Evolutionary conservation across 306 rosid species (phyloP).

Genomic region (Castanea sativa): DNA sequence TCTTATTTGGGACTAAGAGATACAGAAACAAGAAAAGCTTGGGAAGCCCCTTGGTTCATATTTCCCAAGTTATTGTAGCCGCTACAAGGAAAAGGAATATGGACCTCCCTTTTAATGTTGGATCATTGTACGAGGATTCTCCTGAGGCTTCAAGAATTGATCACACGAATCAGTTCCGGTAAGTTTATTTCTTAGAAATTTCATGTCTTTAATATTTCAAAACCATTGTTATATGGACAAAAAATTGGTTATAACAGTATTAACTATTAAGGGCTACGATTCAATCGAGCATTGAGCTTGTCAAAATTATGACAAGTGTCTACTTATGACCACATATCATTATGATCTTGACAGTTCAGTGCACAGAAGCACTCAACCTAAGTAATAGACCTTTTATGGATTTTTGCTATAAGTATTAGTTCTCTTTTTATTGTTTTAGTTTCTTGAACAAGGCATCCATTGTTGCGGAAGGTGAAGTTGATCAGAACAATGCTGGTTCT

Average conservation of each 20-base stretch:
- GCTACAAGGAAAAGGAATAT: conserved; percentile 61
- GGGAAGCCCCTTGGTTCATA: conserved; percentile 88
- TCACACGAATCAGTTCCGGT: conserved; percentile 71
- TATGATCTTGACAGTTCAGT: no score
- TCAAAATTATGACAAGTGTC: no score
- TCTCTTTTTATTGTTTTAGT: conserved; percentile 18
- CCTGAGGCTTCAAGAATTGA: conserved; percentile 58
- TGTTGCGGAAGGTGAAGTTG: conserved; percentile 58
- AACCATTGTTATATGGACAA: no score
- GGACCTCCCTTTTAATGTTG: conserved; percentile 40
- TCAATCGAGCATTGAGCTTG: no score
- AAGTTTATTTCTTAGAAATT: conserved; percentile 13
- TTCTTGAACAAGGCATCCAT: conserved; percentile 87
- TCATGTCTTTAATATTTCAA: no score
- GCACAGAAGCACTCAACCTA: no score
- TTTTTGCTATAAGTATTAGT: not conserved
- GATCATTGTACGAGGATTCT: conserved; percentile 60
- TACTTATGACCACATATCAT: no score
- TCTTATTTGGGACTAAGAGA: conserved; percentile 58
- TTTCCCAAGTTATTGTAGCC: conserved; percentile 70
- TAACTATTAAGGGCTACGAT: no score
- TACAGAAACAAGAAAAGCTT: conserved; percentile 68
- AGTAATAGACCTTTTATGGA: not conserved
- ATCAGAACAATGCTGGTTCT: conserved; percentile 26
- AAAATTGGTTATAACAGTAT: no score